phyloP scores from a whole-genome alignment of 2,329 filamentous ascomycete species.

The Paraphoma sp. region DNA sequence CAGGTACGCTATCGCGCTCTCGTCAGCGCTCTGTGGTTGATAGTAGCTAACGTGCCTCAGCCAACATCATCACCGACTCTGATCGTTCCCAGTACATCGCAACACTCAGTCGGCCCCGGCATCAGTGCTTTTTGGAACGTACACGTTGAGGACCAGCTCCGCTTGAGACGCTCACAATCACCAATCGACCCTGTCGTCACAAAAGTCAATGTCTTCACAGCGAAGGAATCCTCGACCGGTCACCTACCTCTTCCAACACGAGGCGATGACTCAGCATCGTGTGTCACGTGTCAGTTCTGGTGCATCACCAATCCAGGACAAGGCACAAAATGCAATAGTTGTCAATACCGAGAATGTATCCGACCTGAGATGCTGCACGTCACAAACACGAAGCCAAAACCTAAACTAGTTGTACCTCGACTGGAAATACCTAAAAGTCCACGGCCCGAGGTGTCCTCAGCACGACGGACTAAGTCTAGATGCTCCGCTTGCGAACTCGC shows the following conservation, averaged over 20 bases:
- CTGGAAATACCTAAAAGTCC: conserved; percentile 14
- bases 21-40: not conserved
- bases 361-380: not conserved
- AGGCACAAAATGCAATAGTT: conserved; percentile 29
- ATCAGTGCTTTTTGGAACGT: conserved; percentile 14
- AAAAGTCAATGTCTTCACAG: conserved; percentile 29
- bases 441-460: not conserved
- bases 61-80: conserved; percentile 2
- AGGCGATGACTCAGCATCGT: conserved; percentile 10
- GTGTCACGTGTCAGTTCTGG: conserved; percentile 34
- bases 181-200: conserved; percentile 26
- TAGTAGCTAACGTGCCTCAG: conserved; percentile 12
- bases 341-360: conserved; percentile 12
- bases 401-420: conserved; percentile 9
- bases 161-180: conserved; percentile 8
- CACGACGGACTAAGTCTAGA: conserved; percentile 3
- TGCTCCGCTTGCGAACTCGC: conserved; percentile 35
- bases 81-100: not conserved
- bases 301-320: conserved; percentile 28
- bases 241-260: conserved; percentile 14
- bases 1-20: conserved; percentile 7
- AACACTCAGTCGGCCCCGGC: conserved; percentile 5
- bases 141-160: conserved; percentile 14
- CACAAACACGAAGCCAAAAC: not conserved
- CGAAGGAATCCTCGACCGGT: conserved; percentile 13